Evolutionary conservation across 2,329 filamentous ascomycete species (phyloP).

Genomic region (Pseudopithomyces chartarum): DNA sequence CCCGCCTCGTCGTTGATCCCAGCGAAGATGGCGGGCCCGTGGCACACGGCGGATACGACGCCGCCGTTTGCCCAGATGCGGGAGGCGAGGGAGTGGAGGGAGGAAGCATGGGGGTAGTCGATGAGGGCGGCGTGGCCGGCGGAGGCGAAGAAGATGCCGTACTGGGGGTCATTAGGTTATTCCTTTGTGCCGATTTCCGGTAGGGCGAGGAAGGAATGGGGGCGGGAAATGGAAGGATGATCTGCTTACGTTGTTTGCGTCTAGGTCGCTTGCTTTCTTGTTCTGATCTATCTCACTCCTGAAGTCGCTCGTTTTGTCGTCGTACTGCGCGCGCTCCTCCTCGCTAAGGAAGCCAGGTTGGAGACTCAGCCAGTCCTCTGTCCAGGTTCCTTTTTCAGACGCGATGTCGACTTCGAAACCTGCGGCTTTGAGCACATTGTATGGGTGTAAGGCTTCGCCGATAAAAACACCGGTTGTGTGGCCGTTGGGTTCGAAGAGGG

Average conservation of each 20-base stretch:
- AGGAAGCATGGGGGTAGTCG: constrained; percentile 52
- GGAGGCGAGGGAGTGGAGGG: constrained; percentile 49
- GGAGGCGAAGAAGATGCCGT: constrained; percentile 50
- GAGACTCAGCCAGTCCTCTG: constrained; percentile 52
- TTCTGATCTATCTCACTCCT: constrained; percentile 51
- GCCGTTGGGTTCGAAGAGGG: constrained; percentile 23
- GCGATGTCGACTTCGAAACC: constrained; percentile 56
- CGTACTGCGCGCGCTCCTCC: constrained; percentile 43
- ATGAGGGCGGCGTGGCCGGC: constrained; percentile 54
- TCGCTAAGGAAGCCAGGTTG: constrained; percentile 50
- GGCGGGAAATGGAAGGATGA: no score
- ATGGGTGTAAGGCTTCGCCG: constrained; percentile 55
- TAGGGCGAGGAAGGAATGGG: background rate
- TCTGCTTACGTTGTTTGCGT: background rate
- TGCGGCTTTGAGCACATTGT: constrained; percentile 50
- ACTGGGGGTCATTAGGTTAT: constrained; percentile 6
- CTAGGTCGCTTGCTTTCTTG: constrained; percentile 4
- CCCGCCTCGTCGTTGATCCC: constrained; percentile 35
- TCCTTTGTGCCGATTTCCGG: background rate
- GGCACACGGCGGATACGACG: constrained; percentile 51
- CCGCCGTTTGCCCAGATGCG: constrained; percentile 47
- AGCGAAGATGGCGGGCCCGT: constrained; percentile 47
- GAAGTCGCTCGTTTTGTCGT: constrained; percentile 50
- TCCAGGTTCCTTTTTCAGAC: constrained; percentile 53
- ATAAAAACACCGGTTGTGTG: constrained; percentile 54